Evolutionary conservation across 148 eudicot genomes (phyloP), one percentile per base, ranked within the genome.

Genomic region (Suaeda aralocaspica): DNA sequence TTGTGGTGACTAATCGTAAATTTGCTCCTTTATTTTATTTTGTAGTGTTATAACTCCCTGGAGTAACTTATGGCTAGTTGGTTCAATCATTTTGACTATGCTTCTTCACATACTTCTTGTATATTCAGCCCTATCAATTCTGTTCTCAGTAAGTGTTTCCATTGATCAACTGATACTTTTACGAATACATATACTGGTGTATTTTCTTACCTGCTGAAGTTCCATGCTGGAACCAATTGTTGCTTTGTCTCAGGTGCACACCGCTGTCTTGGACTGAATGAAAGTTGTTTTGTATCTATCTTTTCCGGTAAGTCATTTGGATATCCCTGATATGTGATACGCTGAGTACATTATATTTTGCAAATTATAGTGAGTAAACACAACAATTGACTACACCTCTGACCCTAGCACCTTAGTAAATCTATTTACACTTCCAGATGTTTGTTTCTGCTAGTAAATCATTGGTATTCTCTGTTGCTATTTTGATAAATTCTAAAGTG

Each of bases 41-140:
- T 86, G 26, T 68, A 95, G 99, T 31, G 87, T 83, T 57, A 86
- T 95, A 70, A 93, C 90, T 76, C 97, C 97, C 2, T 89, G 99
- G 99, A 95, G 96, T 79, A 95, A 91, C 72, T 58, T 86, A 72
- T 95, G 99, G 99, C 97, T 95, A 72, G 96, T 95, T 76, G 97
- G 60, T 69, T 91, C 99, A 44, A 88, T 95, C 77, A 69, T 85
- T 36, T 73, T 95, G 72, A 95, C 99, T 22, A 95, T 95, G 96
- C 70, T 95, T 42, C 88, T 95, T 79, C 99, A 95, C 79, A n/a
- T 83, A 33, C 88, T 95, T 91, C 74, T 79, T 95, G 76, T 95
- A 95, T 68, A 84, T 91, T 82, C 87, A 70, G 63, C 99, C 99
- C 74, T 95, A 45, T 89, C 99, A 42, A 71, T 85, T 71, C 87